Evolutionary conservation across 2,329 filamentous ascomycete species (phyloP).

Genomic region (Xylariaceae sp.): DNA sequence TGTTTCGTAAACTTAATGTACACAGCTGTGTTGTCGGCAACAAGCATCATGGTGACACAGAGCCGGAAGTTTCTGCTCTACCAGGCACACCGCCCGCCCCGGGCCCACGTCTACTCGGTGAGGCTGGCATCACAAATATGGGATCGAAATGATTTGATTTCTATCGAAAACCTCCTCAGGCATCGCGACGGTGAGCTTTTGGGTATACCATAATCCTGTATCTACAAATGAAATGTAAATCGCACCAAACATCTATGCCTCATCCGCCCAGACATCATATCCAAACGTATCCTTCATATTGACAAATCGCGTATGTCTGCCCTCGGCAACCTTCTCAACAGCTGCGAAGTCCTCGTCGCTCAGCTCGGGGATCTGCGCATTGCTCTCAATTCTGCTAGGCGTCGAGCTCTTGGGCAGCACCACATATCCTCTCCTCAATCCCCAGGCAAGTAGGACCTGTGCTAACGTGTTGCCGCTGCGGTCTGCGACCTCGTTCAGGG

Average conservation of each 20-base stretch:
- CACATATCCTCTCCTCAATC: constrained; percentile 60
- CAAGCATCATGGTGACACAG: too few relatives aligned
- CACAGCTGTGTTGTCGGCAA: too few relatives aligned
- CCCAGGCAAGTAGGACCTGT: constrained; percentile 63
- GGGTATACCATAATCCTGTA: too few relatives aligned
- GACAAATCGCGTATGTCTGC: constrained; percentile 67
- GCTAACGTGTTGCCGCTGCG: constrained; percentile 56
- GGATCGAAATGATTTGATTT: too few relatives aligned
- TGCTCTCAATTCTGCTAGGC: constrained; percentile 62
- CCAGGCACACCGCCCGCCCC: too few relatives aligned
- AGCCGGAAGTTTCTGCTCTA: too few relatives aligned
- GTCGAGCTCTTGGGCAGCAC: constrained; percentile 69
- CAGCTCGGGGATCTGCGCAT: constrained; percentile 54
- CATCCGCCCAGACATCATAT: constrained; percentile 65
- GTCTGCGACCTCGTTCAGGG: constrained; percentile 54
- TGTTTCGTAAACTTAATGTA: too few relatives aligned
- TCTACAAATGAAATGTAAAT: too few relatives aligned
- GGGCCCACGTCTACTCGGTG: too few relatives aligned
- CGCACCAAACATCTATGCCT: constrained; percentile 26
- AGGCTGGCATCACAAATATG: too few relatives aligned
- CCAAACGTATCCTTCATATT: constrained; percentile 82
- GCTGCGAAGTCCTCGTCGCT: constrained; percentile 55
- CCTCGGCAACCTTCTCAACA: constrained; percentile 60
- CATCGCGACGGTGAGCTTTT: too few relatives aligned
- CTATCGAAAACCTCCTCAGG: too few relatives aligned